phyloP scores from a whole-genome alignment of 1,139 yeast species.

The Kodamaea suecica region DNA sequence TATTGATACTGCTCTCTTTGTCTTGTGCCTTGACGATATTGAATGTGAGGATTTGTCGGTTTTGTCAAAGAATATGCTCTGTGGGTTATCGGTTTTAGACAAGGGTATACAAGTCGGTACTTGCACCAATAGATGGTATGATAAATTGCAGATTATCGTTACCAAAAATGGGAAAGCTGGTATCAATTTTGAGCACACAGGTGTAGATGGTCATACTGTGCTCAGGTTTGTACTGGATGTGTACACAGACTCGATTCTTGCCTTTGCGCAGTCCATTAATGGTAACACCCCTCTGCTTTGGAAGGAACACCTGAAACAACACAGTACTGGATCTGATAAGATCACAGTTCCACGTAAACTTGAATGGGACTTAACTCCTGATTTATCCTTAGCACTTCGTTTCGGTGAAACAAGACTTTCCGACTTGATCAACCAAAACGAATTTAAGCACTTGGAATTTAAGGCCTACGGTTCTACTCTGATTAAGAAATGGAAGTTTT shows the following conservation, averaged over 20 bases:
- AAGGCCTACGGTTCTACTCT: conserved; percentile 70
- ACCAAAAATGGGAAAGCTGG: conserved; percentile 95
- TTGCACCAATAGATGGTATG: conserved; percentile 94
- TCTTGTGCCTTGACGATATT: conserved; percentile 78
- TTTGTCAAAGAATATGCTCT: conserved; percentile 76
- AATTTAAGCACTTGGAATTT: conserved; percentile 78
- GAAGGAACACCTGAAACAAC: conserved; percentile 46
- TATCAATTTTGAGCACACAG: conserved; percentile 90
- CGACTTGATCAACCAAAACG: conserved; percentile 86
- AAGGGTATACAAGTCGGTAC: conserved; percentile 91
- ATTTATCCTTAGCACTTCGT: conserved; percentile 72
- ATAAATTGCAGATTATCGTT: conserved; percentile 81
- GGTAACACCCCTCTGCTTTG: conserved; percentile 78
- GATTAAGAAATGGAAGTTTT: conserved; percentile 80
- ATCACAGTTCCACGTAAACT: conserved; percentile 78
- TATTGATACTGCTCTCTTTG: conserved; percentile 76
- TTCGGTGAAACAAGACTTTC: conserved; percentile 89
- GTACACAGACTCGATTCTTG: conserved; percentile 82
- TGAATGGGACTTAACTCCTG: conserved; percentile 83
- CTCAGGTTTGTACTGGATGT: conserved; percentile 84
- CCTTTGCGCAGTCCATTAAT: conserved; percentile 83
- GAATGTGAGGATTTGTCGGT: conserved; percentile 64
- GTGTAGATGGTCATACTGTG: conserved; percentile 94
- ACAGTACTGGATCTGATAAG: conserved; percentile 15
- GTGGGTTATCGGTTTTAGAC: conserved; percentile 77